Evolutionary conservation across 345 rosid species (phyloP).

Genomic region (Boechera divaricarpa): DNA sequence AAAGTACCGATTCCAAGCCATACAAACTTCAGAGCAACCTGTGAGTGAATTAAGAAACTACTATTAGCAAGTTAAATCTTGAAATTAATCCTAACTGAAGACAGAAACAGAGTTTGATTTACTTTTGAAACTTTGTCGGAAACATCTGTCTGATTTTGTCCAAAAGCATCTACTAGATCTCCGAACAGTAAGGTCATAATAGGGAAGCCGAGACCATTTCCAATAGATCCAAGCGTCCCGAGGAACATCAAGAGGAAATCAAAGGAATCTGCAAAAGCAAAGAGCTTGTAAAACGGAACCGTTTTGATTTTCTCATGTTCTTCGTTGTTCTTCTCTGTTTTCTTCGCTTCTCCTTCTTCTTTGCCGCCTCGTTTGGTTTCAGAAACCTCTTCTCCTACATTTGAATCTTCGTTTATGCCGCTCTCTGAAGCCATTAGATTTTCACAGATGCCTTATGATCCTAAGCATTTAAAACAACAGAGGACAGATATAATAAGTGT

Average conservation of each 20-base stretch:
- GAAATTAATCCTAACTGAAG: neutral
- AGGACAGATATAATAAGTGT: conserved; percentile 7
- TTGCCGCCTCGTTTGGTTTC: conserved; percentile 28
- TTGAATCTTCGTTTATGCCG: conserved; percentile 22
- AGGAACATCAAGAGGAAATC: conserved; percentile 68
- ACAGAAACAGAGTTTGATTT: conserved; percentile 29
- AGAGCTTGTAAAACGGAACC: conserved; percentile 77
- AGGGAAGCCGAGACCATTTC: conserved; percentile 74
- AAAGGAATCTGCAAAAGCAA: conserved; percentile 70
- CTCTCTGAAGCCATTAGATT: conserved; percentile 39
- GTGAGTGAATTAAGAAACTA: conserved; percentile 10
- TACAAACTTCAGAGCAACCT: conserved; percentile 79
- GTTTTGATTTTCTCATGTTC: conserved; percentile 58
- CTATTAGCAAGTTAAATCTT: neutral
- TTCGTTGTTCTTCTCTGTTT: conserved; percentile 45
- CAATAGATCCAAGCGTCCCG: conserved; percentile 74
- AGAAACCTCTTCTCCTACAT: conserved; percentile 28
- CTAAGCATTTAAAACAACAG: conserved; percentile 25
- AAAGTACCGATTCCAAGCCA: conserved; percentile 75
- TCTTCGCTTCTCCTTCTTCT: conserved; percentile 50
- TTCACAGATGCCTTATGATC: conserved; percentile 21
- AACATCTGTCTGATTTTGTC: conserved; percentile 55
- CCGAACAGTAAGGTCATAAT: conserved; percentile 83
- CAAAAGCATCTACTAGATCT: conserved; percentile 65
- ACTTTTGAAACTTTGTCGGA: conserved; percentile 65